Evolutionary conservation across 2,329 filamentous ascomycete genomes (phyloP).

Genomic region (Orbilia quercus): DNA sequence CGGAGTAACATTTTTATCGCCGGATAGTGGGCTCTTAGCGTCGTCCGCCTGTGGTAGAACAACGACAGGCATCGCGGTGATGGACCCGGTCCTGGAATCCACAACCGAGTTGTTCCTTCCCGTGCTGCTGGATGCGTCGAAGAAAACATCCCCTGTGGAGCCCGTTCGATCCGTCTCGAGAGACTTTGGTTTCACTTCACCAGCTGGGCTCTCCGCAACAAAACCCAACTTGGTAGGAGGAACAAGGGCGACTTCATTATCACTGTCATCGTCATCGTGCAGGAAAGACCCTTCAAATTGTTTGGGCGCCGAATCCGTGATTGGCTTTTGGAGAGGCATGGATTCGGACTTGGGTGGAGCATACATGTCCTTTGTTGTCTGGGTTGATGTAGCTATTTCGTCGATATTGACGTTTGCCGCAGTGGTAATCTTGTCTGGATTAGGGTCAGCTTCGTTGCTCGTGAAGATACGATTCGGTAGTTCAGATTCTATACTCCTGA

Average conservation of each 20-base stretch:
- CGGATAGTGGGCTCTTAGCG: slow-evolving; percentile 44
- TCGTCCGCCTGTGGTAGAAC: slow-evolving; percentile 54
- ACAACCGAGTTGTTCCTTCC: slow-evolving; percentile 41
- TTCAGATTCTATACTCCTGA: slow-evolving; percentile 55
- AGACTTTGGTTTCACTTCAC: slow-evolving; percentile 32
- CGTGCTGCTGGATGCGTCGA: slow-evolving; percentile 35
- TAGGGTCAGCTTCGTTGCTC: slow-evolving; percentile 30
- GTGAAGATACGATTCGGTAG: slow-evolving; percentile 44
- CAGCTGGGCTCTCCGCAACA: slow-evolving; percentile 1
- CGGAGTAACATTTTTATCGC: slow-evolving; percentile 18
- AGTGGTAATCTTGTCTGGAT: slow-evolving; percentile 51
- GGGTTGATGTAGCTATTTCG: slow-evolving; percentile 29
- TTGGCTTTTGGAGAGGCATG: slow-evolving; percentile 20
- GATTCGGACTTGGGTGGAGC: slow-evolving; percentile 41
- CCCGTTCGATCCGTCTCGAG: slow-evolving; percentile 43
- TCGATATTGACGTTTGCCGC: slow-evolving; percentile 50
- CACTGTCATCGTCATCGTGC: slow-evolving; percentile 44
- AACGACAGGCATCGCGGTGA: slow-evolving; percentile 34
- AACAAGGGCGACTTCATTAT: slow-evolving; percentile 20
- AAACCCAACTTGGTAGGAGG: not conserved
- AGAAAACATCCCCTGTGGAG: slow-evolving; percentile 49
- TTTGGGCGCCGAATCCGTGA: slow-evolving; percentile 14
- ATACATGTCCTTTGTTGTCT: slow-evolving; percentile 51
- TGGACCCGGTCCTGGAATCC: slow-evolving; percentile 29
- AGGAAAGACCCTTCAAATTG: slow-evolving; percentile 48